Base-by-base conservation (phyloP, 495 filamentous ascomycete genomes). In the Aspergillus sclerotiicarbonarius region DNA sequence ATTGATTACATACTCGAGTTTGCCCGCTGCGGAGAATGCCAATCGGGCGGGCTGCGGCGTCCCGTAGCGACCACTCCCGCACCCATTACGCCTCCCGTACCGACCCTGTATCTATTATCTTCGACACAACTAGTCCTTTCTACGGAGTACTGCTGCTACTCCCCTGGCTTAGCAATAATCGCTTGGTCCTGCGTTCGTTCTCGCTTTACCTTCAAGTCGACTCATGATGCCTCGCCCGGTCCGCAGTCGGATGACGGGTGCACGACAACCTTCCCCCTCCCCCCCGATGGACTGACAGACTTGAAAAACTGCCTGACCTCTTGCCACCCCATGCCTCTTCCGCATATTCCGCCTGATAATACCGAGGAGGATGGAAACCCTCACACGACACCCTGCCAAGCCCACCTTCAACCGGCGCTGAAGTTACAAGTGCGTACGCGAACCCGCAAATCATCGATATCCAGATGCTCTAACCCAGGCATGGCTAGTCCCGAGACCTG, bases 371-470 rank as follows among this genome's bases (percentile, higher is more conserved):
- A 41, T 15, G 37, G 13, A n/a, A 13, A 10, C 35, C 31, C 47
- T 58, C 56, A 58, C 56, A 52, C 56, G 56, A 58, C 56, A 58
- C 37, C 2, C 21, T 25, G 56, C 56, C 56, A 58, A 58, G 56
- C 51, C 15, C 35, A 15, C 37, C 37, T 12, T 41, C 37, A 41
- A 41, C 37, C 37, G 37, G 37, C 13, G 37, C 37, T n/a, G 37
- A 41, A 41, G 30, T 41, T 16, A 32, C 20, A 29, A 30, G 41
- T 43, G 19, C 45, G 19, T 45, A 54, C 52, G 13, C 37, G n/a
- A 41, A 41, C 37, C 37, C 37, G 37, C 37, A 41, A 41, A 41
- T 41, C 37, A n/a, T 41, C 37, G 37, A 41, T n/a, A 41, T 41
- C 37, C 37, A 41, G 37, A 41, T 41, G 13, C 7, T 41, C 37